A percentile compares a stretch with the other conserved stretches of the same genome.
These are phyloP conservation scores for Carallia brachiata DNA, from an alignment of 345 rosid species.

Conservation along the genomic window DNA sequence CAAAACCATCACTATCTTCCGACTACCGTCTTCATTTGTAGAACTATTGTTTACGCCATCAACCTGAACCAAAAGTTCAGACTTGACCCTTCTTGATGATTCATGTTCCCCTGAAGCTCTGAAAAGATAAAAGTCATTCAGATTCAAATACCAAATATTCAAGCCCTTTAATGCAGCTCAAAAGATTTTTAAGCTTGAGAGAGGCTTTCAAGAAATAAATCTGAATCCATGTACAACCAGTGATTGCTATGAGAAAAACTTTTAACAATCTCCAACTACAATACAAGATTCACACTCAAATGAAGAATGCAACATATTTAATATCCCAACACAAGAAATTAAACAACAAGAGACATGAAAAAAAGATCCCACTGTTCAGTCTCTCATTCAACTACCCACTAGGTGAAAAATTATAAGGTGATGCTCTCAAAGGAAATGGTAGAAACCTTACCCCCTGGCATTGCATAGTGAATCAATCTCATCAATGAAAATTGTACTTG, in stretches of 20 bases:
- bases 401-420: background rate
- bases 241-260: too few species aligned
- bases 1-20: conserved; percentile 96
- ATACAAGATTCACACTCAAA: too few species aligned
- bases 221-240: too few species aligned
- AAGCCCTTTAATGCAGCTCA: too few species aligned
- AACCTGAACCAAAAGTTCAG: conserved; percentile 99
- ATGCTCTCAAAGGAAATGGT: background rate
- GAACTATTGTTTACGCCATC: conserved; percentile 93
- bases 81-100: conserved; percentile 98
- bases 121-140: conserved; percentile 13
- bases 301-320: too few species aligned
- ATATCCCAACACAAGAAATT: too few species aligned
- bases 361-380: background rate
- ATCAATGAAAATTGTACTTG: conserved; percentile 94
- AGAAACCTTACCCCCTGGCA: conserved; percentile 75
- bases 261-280: too few species aligned
- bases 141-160: too few species aligned
- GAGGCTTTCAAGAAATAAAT: too few species aligned
- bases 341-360: too few species aligned
- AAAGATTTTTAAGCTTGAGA: too few species aligned
- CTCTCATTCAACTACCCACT: background rate
- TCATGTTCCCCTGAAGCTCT: conserved; percentile 99
- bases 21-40: conserved; percentile 94
- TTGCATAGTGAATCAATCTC: conserved; percentile 98